Evolutionary conservation across 805 yeast species (phyloP), one percentile per base, ranked within the genome.

Genomic region (Candida awuae): DNA sequence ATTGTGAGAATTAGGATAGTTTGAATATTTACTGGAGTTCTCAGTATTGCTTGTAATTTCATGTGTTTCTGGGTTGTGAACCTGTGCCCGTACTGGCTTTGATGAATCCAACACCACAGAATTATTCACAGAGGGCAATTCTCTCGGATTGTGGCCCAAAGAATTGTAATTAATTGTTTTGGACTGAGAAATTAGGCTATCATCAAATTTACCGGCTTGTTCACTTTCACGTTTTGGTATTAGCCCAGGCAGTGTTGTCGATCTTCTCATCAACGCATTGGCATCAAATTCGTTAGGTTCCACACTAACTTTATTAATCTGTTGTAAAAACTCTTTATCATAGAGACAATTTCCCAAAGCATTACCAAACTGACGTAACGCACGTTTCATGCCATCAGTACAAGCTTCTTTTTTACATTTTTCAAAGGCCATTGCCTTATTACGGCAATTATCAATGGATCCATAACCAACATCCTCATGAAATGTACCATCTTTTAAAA

Each of bases 321-420:
- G 64, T 28, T 68, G 67, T 30, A 81, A 56, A 42, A 77, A 80
- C 36, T 74, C 76, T 50, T 79, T 79, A 54, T 84, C 94, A 51
- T 84, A 84, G n/a, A 84, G 68, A 59, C 94, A 84, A 51, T 84
- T 84, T 1, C 94, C 94, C 53, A 84, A 60, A 0, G 84, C 78
- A 48, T 80, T 75, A 28, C 94, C 95, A 53, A 86, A 84, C 46
- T 81, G 78, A 45, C 94, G 65, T 38, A 88, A 64, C 12, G 90
- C 80, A 35, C 92, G 66, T 59, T 86, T 87, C 41, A 82, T 60
- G 0, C 84, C 96, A 56, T 84, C 88, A 0, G 88, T 82, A n/a
- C 80, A 72, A 1, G 95, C 92, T 51, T 83, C 92, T 51, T 85
- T 84, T 55, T 77, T 79, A 41, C 94, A 82, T 54, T 84, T 86